Base-by-base conservation (phyloP, 2,329 filamentous ascomycete species). In the Xylariaceae sp. region DNA sequence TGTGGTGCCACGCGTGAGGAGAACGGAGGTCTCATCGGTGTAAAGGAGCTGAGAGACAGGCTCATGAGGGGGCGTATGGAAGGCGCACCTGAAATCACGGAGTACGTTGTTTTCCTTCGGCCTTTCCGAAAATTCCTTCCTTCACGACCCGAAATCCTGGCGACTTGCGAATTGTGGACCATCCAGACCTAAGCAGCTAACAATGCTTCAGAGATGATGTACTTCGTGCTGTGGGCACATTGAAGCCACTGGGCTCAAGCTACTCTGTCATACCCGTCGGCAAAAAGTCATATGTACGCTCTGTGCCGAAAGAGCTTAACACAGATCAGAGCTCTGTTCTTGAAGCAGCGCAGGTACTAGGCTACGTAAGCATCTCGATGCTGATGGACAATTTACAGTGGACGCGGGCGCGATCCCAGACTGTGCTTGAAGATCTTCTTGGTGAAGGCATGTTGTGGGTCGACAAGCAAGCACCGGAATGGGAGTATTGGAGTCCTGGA, bases 381-480 rank as follows among this genome's bases (percentile, higher is more conserved):
- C 73, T 99, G 49, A 86, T 88, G 72, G 74, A 88, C 46, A 99
- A 99, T 68, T 73, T 99, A 28, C 80, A 78, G 14, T 99, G 94
- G 94, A 86, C 93, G 60, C 77, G 83, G 42, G 88, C 91, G 6
- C 80, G 94, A 58, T 89, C 90, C n/a, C 81, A 88, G 67, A 96
- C 94, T 0, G 91, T 93, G 2, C 81, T 97, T 47, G 90, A 97
- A 56, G 94, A 99, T 70, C 74, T 99, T 33, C 78, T 97, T 47
- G 85, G 87, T 0, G 90, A 95, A 64, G 90, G 91, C 47, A 82
- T 99, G 75, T 83, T 99, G 13, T 99, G 94, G 94, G 84, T 97
- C 6, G 94, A 99, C 71, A 84, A 83, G 60, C 91, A 97, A 73
- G 85, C 74, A 10, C 78, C 82, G 9, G 93, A 97, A 73, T 91